phyloP scores from a whole-genome alignment of 257 asterid genomes.

The Capsicum chinense region DNA sequence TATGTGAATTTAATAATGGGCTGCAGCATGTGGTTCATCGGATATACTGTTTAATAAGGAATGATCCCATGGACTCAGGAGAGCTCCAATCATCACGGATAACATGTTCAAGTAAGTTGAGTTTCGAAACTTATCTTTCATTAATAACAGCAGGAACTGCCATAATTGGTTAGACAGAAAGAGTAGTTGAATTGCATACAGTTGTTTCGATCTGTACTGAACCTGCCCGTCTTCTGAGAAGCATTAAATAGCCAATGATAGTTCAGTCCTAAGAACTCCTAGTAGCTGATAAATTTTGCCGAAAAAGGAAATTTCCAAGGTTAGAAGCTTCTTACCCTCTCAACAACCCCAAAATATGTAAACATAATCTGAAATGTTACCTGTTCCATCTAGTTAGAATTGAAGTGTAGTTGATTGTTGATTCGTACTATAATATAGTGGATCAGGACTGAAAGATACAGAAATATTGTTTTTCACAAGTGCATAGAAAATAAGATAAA shows the following conservation, averaged over 20 bases:
- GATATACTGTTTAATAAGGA: background rate
- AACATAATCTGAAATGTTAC: background rate
- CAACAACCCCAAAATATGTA: background rate
- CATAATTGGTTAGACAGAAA: background rate
- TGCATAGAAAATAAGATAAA: background rate
- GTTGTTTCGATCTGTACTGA: background rate
- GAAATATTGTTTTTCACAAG: background rate
- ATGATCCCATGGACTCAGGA: background rate
- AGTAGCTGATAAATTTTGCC: background rate
- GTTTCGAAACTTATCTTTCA: background rate
- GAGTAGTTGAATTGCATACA: background rate
- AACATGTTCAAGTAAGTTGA: background rate
- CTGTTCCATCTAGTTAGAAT: background rate
- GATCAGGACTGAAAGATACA: slow-evolving; percentile 42
- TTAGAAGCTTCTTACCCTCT: background rate
- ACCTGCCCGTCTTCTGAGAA: background rate
- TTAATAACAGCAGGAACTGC: background rate
- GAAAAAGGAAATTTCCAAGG: background rate
- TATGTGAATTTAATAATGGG: background rate
- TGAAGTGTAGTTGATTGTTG: background rate
- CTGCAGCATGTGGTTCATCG: background rate
- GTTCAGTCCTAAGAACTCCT: background rate
- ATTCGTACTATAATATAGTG: background rate
- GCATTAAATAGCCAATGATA: background rate
- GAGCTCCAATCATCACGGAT: background rate